Percentiles rank a stretch among this genome's conserved stretches.
Conservation (phyloP, 2,329 filamentous ascomycete genomes). For the Fusarium sarcochroum region DNA sequence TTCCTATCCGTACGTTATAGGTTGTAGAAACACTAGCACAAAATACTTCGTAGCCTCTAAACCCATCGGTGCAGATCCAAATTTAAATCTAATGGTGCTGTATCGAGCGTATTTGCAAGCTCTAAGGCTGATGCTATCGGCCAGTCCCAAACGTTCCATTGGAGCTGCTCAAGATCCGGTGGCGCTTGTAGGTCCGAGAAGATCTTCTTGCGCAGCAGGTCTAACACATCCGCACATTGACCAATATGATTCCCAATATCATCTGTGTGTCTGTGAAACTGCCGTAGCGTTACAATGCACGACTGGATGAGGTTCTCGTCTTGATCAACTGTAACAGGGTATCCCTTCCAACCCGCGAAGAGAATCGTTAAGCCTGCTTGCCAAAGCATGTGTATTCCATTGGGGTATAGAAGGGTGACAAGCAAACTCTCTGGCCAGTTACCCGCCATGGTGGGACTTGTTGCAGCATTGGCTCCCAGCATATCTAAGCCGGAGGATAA, state of each 20-base stretch:
- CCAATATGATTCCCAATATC: constrained; percentile 23
- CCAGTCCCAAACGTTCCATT: constrained; percentile 50
- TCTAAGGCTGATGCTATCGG: constrained; percentile 47
- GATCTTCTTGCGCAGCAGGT: constrained; percentile 37
- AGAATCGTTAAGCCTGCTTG: constrained; percentile 45
- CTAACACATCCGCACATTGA: constrained; percentile 43
- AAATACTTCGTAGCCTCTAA: not conserved
- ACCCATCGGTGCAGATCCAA: constrained; percentile 3
- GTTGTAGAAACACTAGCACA: too few species aligned
- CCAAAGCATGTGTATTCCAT: constrained; percentile 48
- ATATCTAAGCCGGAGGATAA: constrained; percentile 3
- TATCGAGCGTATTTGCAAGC: constrained; percentile 44
- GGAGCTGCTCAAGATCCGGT: constrained; percentile 35
- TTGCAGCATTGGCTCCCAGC: not conserved
- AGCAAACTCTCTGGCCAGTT: constrained; percentile 5
- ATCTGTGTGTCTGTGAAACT: constrained; percentile 23
- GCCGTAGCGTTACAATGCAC: constrained; percentile 30
- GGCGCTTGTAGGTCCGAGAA: constrained; percentile 27
- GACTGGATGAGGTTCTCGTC: constrained; percentile 32
- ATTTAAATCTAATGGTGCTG: constrained; percentile 41
- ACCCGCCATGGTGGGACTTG: not conserved
- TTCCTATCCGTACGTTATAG: too few species aligned
- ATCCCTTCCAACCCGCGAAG: constrained; percentile 43
- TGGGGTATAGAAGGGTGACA: constrained; percentile 40
- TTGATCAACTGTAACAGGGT: constrained; percentile 13